phyloP scores from a whole-genome alignment of 352 stramenopile species.

The Phytophthora sansomeana region DNA sequence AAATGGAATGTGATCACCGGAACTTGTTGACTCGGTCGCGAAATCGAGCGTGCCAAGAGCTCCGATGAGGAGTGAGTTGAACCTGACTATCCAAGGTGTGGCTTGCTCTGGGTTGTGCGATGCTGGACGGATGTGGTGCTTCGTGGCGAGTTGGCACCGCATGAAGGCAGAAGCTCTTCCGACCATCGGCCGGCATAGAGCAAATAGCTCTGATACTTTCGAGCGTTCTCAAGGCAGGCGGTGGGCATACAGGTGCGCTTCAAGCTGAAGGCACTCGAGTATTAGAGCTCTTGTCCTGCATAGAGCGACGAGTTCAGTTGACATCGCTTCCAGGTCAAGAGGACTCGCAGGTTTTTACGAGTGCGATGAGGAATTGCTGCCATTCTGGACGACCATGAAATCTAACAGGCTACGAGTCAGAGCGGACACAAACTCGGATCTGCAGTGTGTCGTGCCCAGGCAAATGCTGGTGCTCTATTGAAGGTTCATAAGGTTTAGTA shows the following conservation, averaged over 20 bases:
- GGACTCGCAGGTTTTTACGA: not conserved
- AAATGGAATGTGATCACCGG: conserved; percentile 9
- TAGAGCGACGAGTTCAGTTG: not conserved
- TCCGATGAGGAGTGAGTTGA: conserved; percentile 5
- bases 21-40: too few species aligned
- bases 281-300: not conserved
- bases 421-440: not conserved
- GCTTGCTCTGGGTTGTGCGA: conserved; percentile 27
- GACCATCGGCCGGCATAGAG: conserved; percentile 23
- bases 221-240: not conserved
- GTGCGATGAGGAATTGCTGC: conserved; percentile 2
- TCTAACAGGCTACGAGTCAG: not conserved
- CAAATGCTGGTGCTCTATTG: not conserved
- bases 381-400: not conserved
- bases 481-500: conserved; percentile 1
- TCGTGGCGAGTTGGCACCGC: not conserved
- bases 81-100: conserved; percentile 17
- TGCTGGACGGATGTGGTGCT: conserved; percentile 18
- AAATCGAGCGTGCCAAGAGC: conserved; percentile 25
- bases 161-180: conserved; percentile 22
- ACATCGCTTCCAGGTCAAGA: not conserved
- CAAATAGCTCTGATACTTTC: conserved; percentile 3
- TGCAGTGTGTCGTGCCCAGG: not conserved
- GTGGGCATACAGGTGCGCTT: not conserved
- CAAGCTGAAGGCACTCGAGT: not conserved